Evolutionary conservation across 2,329 filamentous ascomycete species (phyloP), one percentile per base, ranked within the genome.

Genomic region (Epicoccum sorghinum): DNA sequence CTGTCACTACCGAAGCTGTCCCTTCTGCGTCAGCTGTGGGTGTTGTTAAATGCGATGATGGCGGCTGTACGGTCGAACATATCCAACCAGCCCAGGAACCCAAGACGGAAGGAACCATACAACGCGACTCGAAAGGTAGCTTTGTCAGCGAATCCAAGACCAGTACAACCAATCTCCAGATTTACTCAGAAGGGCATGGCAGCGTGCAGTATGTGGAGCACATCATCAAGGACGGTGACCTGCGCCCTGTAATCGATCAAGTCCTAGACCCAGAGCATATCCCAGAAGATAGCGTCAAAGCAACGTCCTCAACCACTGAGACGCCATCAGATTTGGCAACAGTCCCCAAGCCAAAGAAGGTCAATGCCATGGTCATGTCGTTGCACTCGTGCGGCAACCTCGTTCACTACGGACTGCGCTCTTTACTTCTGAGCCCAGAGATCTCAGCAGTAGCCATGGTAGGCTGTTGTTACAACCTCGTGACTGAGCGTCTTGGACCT

Each of bases 321-420:
- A 59, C 66, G 33, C 59, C 67, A 14, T 58, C 63, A 29, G 60
- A 70, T n/a, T 58, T 73, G 3, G 47, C 63, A n/a, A 37, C 57
- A 12, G 55, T 70, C 9, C 67, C 71, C 3, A 74, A 73, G 49
- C 58, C 70, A 5, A 52, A 52, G 4, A 58, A 76, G 49, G 66
- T 72, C 25, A 72, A 78, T 81, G 56, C 96, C 33, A 92, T 97
- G 88, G 90, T 93, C 13, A 88, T 98, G 27, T 98, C 95, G 0
- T 90, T 99, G 14, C 95, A 99, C 74, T 98, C 93, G 0, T 99
- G 95, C 71, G 95, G 95, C 25, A 98, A 99, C 64, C 86, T 99
- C n/a, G 89, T 96, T 0, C 95, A 99, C 74, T 93, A 96, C 70
- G 95, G 90, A 8, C 88, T 99, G 52, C 87, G 91, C 12, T 96